These are phyloP conservation scores for Ruellia speciosa DNA, from an alignment of 305 asterid genomes.

Conservation along the genomic window DNA sequence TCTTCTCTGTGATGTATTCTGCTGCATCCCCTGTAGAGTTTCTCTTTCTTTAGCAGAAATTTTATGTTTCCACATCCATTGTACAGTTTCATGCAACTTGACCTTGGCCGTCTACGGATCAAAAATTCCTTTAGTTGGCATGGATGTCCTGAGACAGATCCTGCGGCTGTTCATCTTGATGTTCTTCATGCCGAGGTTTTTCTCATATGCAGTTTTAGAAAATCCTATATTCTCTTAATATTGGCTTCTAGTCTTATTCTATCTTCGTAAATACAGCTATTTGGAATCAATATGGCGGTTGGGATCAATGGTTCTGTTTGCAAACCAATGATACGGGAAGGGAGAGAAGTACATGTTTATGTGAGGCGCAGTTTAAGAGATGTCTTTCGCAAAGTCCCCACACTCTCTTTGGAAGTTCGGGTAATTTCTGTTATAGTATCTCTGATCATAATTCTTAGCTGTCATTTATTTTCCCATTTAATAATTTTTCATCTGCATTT, in stretches of 20 bases:
- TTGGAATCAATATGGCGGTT: slow-evolving; percentile 88
- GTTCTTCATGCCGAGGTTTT: slow-evolving; percentile 91
- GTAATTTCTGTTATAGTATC: slow-evolving; percentile 34
- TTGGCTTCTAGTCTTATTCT: slow-evolving; percentile 22
- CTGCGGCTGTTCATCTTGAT: slow-evolving; percentile 94
- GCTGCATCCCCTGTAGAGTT: no score
- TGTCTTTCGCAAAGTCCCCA: slow-evolving; percentile 89
- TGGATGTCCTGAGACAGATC: slow-evolving; percentile 77
- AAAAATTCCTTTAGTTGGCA: slow-evolving; percentile 77
- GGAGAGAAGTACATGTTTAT: slow-evolving; percentile 73
- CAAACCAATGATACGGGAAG: slow-evolving; percentile 89
- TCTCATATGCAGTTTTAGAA: slow-evolving; percentile 16
- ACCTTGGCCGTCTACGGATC: slow-evolving; percentile 87
- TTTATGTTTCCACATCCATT: slow-evolving; percentile 3
- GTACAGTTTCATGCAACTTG: slow-evolving; percentile 96
- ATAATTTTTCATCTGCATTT: slow-evolving; percentile 1
- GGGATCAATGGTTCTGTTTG: slow-evolving; percentile 78
- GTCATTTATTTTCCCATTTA: slow-evolving; percentile 10
- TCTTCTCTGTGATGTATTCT: no score
- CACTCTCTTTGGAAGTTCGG: slow-evolving; percentile 74
- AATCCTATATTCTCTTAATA: background rate
- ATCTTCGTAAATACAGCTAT: slow-evolving; percentile 45
- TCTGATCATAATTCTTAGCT: slow-evolving; percentile 22
- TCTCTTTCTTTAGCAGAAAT: no score
- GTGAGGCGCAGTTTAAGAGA: slow-evolving; percentile 95